A percentile compares a stretch with the other conserved stretches of the same genome.
Conservation (phyloP, 140 eudicot genomes). For the Flaveria floridana region DNA sequence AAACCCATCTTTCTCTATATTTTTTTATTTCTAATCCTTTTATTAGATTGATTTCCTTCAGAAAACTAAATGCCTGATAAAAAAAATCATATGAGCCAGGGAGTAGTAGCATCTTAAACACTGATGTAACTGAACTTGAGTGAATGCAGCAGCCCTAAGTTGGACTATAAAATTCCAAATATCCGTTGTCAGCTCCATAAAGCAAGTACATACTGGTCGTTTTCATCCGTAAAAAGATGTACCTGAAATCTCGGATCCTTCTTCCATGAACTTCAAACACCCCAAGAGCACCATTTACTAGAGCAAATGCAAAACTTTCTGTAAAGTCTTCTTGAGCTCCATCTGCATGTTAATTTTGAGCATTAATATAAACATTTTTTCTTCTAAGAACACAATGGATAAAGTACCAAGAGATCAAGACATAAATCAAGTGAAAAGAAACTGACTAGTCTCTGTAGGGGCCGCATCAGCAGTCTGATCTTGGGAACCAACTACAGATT, state of each 20-base stretch:
- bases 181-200: not conserved
- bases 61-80: not conserved
- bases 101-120: not conserved
- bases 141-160: not conserved
- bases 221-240: slow-evolving; percentile 6
- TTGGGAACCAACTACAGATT: slow-evolving; percentile 37
- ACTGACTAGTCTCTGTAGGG: slow-evolving; percentile 68
- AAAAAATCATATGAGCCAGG: not conserved
- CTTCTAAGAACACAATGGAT: not conserved
- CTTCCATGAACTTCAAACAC: slow-evolving; percentile 97
- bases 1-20: not conserved
- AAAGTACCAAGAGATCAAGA: slow-evolving; percentile 11
- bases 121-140: not conserved
- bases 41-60: not conserved
- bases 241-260: slow-evolving; percentile 96
- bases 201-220: not conserved
- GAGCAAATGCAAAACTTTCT: slow-evolving; percentile 92
- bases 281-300: slow-evolving; percentile 94
- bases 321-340: slow-evolving; percentile 83
- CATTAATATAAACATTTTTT: slow-evolving; percentile 18
- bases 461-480: slow-evolving; percentile 43
- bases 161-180: not conserved
- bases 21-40: not conserved
- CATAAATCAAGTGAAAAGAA: slow-evolving; percentile 15
- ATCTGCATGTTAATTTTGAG: slow-evolving; percentile 44